Evolutionary conservation across 2,329 filamentous ascomycete genomes (phyloP), one percentile per base, ranked within the genome.

Genomic region (Sarocladiaceae sp.): DNA sequence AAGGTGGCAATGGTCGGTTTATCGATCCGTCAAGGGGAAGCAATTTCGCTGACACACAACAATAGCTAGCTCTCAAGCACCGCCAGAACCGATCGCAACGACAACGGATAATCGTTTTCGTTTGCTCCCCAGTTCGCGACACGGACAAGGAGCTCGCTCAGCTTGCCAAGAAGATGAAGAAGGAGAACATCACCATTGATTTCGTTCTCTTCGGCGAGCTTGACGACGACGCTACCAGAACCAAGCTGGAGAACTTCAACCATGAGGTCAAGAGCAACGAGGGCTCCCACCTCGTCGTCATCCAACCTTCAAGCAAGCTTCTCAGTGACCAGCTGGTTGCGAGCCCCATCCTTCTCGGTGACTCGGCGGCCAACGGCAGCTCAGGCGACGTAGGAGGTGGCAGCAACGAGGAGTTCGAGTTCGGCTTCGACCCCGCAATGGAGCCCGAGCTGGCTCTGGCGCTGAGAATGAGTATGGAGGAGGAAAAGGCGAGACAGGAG

Each of bases 141-240:
- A 84, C 88, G 51, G 86, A 96, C 65, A 93, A 93, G 70, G 81
- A 85, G 44, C 80, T 98, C 42, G 78, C 90, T 50, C 87, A 88
- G 60, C 77, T 98, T 23, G 90, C 93, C 34, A 95, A 93, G 73
- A 94, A 93, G 72, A 94, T 97, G 89, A 97, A 97, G 81, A 98
- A 98, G 78, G 85, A 84, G 66, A 91, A 87, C 59, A 87, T 95
- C 48, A 87, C 83, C 49, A 87, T 98, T 60, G 93, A 98, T 65
- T 91, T 98, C 59, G 79, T 98, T 49, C 81, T 91, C 37, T 98
- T 98, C 58, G 93, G 93, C 54, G 91, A 98, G 57, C 77, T 95
- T 44, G 88, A 93, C 53, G 87, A 90, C 55, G 88, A 95, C 53
- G 88, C 84, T 50, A 86, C 85, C 45, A 80, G 86, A 63, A 91